phyloP scores from a whole-genome alignment of 306 rosid species.

The Quercus agrifolia region DNA sequence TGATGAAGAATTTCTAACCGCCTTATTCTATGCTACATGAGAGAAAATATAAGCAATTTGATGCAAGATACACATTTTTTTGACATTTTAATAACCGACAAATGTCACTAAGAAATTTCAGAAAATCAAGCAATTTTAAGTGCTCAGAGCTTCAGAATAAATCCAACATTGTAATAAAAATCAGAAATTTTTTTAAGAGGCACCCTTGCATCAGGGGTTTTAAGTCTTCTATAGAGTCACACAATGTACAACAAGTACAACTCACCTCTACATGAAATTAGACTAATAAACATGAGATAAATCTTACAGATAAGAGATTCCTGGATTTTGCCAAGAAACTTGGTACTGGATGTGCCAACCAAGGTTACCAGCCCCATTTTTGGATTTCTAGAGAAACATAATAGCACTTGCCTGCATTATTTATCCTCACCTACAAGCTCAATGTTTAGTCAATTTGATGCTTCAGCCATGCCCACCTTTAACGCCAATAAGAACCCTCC shows the following conservation, averaged over 20 bases:
- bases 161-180: conserved; percentile 33
- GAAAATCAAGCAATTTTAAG: conserved; percentile 24
- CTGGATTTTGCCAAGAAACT: conserved; percentile 27
- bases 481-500: conserved; percentile 31
- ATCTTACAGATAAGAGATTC: conserved; percentile 34
- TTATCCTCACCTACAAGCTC: conserved; percentile 43
- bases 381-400: conserved; percentile 18
- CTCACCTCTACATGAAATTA: conserved; percentile 46
- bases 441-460: conserved; percentile 24
- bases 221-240: conserved; percentile 44
- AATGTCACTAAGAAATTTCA: conserved; percentile 11
- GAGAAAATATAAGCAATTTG: conserved; percentile 7
- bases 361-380: conserved; percentile 26
- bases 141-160: conserved; percentile 31
- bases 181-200: conserved; percentile 30
- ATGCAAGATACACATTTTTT: conserved; percentile 19
- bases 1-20: background rate
- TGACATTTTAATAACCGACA: conserved; percentile 2
- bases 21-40: background rate
- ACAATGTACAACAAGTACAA: conserved; percentile 50
- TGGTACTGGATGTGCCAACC: conserved; percentile 33
- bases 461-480: conserved; percentile 33
- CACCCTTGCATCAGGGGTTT: conserved; percentile 30
- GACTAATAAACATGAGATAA: conserved; percentile 26
- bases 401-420: conserved; percentile 27